Base-by-base conservation (phyloP, 768 basidiomycete species). In the Chiua virens region DNA sequence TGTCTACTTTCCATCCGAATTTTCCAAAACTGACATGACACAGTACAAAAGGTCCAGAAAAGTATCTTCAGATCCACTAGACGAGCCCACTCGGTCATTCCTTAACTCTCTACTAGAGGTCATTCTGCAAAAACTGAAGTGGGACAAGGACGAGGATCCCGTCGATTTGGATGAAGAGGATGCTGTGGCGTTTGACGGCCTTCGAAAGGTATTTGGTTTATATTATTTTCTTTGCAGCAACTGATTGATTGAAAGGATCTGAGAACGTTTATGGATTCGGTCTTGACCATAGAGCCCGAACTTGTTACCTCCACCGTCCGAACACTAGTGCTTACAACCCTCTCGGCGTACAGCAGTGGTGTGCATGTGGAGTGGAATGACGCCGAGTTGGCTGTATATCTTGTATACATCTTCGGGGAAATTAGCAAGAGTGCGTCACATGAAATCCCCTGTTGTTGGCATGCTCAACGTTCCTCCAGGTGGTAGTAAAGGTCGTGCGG, bases 381-480 rank as follows among this genome's bases (percentile, higher is more conserved):
- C 56, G 92, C 89, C 3, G 97, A 99, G 68, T 78, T 98, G 18
- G 93, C 91, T 1, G 75, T 96, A n/a, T 93, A 93, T 67, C 78
- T 98, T 22, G 85, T 98, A 10, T 98, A 85, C 64, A 89, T 96
- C 30, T 98, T 91, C 61, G 96, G 96, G 38, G 94, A 97, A 67
- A 83, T 96, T 58, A 85, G 83, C 68, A 96, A 92, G 76, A 82
- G 95, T 93, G 51, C 45, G 86, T 64, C 18, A 43, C 36, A 36
- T 25, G 34, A 8, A 37, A 21, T 45, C 42, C 23, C 45, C 21
- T 30, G 11, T 23, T 20, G 41, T 21, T 27, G 1, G 17, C 41
- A 32, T 44, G 36, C 50, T 56, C 44, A 57, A 7, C 17, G 13
- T 57, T 53, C 17, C 45, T 7, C 47, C n/a, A 89, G 85, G 77